Percentiles rank a stretch among this genome's conserved stretches.
Conservation (phyloP, 495 filamentous ascomycete species). For the Hypoxylon fuscum region DNA sequence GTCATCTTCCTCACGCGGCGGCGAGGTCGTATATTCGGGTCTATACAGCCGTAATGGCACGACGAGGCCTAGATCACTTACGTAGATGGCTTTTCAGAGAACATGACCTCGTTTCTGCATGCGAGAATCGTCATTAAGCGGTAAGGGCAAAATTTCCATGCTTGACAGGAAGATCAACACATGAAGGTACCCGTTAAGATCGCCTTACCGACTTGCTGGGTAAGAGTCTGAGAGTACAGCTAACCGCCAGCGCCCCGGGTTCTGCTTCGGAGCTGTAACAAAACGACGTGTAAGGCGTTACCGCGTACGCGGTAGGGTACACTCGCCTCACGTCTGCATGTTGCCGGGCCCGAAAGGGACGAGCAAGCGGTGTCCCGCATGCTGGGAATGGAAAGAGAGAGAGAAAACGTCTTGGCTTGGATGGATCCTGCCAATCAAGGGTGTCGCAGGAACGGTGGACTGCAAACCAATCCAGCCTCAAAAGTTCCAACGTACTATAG, state of each 20-base stretch:
- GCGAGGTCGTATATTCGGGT: constrained; percentile 7
- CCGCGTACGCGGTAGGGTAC: constrained; percentile 38
- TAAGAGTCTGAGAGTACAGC: constrained; percentile 25
- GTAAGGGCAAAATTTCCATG: constrained; percentile 13
- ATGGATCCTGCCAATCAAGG: constrained; percentile 30
- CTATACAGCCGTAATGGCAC: constrained; percentile 9
- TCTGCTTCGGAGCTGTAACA: constrained; percentile 22
- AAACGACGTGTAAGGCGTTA: constrained; percentile 26
- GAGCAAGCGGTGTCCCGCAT: constrained; percentile 25
- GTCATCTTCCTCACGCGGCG: constrained; percentile 23
- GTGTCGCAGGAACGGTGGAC: constrained; percentile 25
- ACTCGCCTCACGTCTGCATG: constrained; percentile 41
- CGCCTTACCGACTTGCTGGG: constrained; percentile 38
- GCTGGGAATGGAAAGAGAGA: constrained; percentile 33
- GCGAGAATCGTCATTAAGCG: neutral
- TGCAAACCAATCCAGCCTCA: constrained; percentile 41
- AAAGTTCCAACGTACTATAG: constrained; percentile 27
- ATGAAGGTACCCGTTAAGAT: constrained; percentile 22
- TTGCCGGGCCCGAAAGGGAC: constrained; percentile 37
- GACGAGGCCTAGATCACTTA: neutral
- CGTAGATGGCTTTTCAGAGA: constrained; percentile 9
- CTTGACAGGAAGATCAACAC: constrained; percentile 17
- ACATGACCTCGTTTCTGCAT: constrained; percentile 4
- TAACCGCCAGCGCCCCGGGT: constrained; percentile 20
- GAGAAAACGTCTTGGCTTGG: constrained; percentile 35